Percentiles rank a stretch among this genome's conserved stretches.
These are phyloP conservation scores for Leccinum griseonigrum DNA, from an alignment of 1,284 basidiomycete species.

Conservation along the genomic window DNA sequence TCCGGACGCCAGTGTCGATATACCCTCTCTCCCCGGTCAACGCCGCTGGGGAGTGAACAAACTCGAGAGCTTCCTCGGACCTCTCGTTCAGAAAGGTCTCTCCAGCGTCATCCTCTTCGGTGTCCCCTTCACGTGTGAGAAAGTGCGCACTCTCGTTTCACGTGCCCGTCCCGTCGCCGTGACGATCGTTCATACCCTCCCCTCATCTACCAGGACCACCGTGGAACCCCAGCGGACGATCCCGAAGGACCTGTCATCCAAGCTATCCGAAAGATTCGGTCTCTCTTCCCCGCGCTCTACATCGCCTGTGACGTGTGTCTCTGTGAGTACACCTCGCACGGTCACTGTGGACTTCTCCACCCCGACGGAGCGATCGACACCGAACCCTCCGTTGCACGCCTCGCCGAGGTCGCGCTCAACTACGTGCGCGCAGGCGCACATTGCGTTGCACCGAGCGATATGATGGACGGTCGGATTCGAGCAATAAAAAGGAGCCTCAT, in stretches of 20 bases:
- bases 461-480: constrained; percentile 97
- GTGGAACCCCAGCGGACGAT: constrained; percentile 90
- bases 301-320: constrained; percentile 96
- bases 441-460: constrained; percentile 98
- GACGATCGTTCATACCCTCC: neutral
- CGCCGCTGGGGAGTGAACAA: constrained; percentile 93
- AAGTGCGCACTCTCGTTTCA: constrained; percentile 50
- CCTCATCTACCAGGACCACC: constrained; percentile 58
- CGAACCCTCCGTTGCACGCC: constrained; percentile 74
- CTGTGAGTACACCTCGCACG: constrained; percentile 99
- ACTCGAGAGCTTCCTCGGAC: constrained; percentile 84
- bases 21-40: constrained; percentile 81
- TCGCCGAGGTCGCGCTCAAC: constrained; percentile 89
- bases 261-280: constrained; percentile 77
- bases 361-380: constrained; percentile 75
- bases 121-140: constrained; percentile 82
- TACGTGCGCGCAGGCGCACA: constrained; percentile 96
- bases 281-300: constrained; percentile 80
- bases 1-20: constrained; percentile 76
- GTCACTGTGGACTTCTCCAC: constrained; percentile 90
- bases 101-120: constrained; percentile 95
- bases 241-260: constrained; percentile 89
- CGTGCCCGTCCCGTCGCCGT: neutral
- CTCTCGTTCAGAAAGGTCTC: constrained; percentile 88
- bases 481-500: constrained; percentile 89